phyloP scores from a whole-genome alignment of 2,329 filamentous ascomycete species.

The Fusarium staphyleae region DNA sequence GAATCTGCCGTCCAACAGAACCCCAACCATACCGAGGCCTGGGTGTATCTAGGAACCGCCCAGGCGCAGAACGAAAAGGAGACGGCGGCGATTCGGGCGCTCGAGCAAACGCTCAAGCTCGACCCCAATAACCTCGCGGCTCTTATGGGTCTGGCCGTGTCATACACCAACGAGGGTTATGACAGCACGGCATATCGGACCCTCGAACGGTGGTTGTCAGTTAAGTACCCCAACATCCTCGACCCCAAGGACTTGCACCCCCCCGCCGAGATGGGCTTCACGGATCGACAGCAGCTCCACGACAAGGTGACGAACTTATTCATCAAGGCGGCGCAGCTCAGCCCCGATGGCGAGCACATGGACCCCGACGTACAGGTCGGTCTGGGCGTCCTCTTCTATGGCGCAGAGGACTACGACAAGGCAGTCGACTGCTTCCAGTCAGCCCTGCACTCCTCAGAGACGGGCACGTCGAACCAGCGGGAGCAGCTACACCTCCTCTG shows the following conservation, averaged over 20 bases:
- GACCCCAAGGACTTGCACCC: conserved; percentile 75
- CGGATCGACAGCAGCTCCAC: conserved; percentile 87
- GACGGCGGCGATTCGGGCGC: conserved; percentile 88
- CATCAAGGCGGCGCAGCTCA: conserved; percentile 90
- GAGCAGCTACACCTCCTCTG: conserved; percentile 92
- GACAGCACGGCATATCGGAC: conserved; percentile 96
- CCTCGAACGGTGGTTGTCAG: conserved; percentile 94
- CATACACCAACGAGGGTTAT: conserved; percentile 98
- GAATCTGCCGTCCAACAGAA: conserved; percentile 95
- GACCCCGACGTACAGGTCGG: conserved; percentile 98
- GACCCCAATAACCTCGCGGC: conserved; percentile 88
- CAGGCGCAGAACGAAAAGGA: conserved; percentile 99
- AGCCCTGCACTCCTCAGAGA: conserved; percentile 84
- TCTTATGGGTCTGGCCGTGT: conserved; percentile 93
- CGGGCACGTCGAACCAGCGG: conserved; percentile 81
- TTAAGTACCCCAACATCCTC: conserved; percentile 88
- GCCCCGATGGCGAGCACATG: conserved; percentile 92
- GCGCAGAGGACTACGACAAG: conserved; percentile 97
- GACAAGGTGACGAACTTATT: conserved; percentile 90
- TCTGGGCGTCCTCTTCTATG: conserved; percentile 95
- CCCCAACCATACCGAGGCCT: conserved; percentile 85
- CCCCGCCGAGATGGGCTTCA: conserved; percentile 88
- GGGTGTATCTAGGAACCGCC: conserved; percentile 88
- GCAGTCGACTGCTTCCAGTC: conserved; percentile 98
- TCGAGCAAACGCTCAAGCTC: conserved; percentile 88